A percentile compares a stretch with the other conserved stretches of the same genome.
These are phyloP conservation scores for Neurospora sublineolata DNA, from an alignment of 495 filamentous ascomycete species.

Conservation along the genomic window DNA sequence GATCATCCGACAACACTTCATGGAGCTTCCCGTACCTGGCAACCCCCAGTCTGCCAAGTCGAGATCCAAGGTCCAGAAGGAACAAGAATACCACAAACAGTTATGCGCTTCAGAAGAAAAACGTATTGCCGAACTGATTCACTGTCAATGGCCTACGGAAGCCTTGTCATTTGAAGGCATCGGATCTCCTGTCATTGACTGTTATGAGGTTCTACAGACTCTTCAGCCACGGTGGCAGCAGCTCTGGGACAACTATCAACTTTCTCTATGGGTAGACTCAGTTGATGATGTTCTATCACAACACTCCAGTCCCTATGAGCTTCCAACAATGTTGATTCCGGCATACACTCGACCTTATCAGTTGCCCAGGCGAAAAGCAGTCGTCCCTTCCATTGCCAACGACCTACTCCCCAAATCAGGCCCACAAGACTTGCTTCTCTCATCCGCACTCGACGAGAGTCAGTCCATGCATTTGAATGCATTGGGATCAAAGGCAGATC, in stretches of 20 bases:
- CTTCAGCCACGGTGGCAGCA: not conserved
- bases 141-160: not conserved
- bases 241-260: not conserved
- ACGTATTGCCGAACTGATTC: not conserved
- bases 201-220: not conserved
- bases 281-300: not conserved
- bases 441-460: not conserved
- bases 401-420: not conserved
- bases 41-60: not conserved
- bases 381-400: not conserved
- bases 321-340: not conserved
- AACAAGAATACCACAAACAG: not conserved
- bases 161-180: not conserved
- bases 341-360: not conserved
- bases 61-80: not conserved
- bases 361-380: not conserved
- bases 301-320: not conserved
- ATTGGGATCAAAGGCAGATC: not conserved
- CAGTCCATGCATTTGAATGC: not conserved
- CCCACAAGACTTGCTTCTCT: not conserved
- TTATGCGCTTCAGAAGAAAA: not conserved
- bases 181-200: not conserved
- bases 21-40: not conserved
- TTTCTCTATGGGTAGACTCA: not conserved
- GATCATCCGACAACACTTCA: not conserved